Evolutionary conservation across 371 early-diverging fungal genomes (phyloP), one percentile per base, ranked within the genome.

Genomic region (Gilbertella persicaria): DNA sequence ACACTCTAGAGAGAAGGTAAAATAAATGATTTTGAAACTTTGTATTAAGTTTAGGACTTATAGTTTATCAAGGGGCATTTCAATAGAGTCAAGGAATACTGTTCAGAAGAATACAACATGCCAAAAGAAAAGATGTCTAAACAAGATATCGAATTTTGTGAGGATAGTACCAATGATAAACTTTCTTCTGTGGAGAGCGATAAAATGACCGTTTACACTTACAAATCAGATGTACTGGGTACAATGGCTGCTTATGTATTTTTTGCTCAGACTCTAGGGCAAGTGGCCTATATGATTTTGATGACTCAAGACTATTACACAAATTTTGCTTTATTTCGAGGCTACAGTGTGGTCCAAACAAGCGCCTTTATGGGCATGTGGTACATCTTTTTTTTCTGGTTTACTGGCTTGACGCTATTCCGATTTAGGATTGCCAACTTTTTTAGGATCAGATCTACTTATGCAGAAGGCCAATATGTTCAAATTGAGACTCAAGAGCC

Each of bases 341-440:
- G 77, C 1, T 42, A 52, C 45, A 60, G 47, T 4, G 29, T 62
- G 23, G 66, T 75, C 5, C 77, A 76, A 38, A 52, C 71, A 1
- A 68, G 69, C 54, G 71, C 72, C 3, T 76, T 72, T 52, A 76
- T 76, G 26, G 76, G 62, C 36, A 64, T 66, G 65, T 90, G 91
- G 91, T 86, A 87, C 55, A 48, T 89, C 49, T 73, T 79, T 17
- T 78, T 79, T 20, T 33, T 82, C 35, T 89, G 89, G 89, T 82
- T 87, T 62, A 58, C 80, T 14, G 48, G 52, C 8, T 50, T 88
- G 38, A 75, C 81, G 21, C 59, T 76, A 13, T 69, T 61, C 66
- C 62, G 56, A 47, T 26, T 43, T 29, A 72, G 82, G 6, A 46
- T 85, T 4, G 66, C 75, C 50, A 87, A 87, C 58, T 88, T 84